Conservation (phyloP, 805 yeast species). For the Danielozyma ontarioensis region DNA sequence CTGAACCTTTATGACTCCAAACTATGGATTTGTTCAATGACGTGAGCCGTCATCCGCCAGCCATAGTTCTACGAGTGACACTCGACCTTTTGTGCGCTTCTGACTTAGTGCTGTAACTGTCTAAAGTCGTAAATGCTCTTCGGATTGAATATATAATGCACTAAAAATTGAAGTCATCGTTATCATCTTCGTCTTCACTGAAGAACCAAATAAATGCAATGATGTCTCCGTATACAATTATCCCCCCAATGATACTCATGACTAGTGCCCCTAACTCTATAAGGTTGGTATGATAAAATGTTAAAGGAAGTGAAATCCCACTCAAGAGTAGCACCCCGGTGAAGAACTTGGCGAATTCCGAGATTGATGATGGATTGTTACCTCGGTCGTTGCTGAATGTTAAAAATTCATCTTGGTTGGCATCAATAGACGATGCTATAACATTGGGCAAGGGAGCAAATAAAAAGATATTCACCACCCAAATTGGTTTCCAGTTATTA, state of each 20-base stretch:
- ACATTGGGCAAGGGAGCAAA: slow-evolving; percentile 43
- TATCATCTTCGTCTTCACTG: slow-evolving; percentile 40
- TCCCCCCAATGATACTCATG: slow-evolving; percentile 42
- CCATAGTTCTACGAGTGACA: neutral
- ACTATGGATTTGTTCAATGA: too few species aligned
- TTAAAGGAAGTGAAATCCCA: slow-evolving; percentile 41
- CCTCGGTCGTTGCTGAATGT: slow-evolving; percentile 39
- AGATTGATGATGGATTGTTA: slow-evolving; percentile 31
- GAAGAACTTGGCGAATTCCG: slow-evolving; percentile 32
- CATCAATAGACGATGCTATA: slow-evolving; percentile 31
- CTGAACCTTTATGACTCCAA: too few species aligned
- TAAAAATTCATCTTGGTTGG: slow-evolving; percentile 36
- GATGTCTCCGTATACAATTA: slow-evolving; percentile 40
- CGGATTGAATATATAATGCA: neutral
- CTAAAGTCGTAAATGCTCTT: neutral
- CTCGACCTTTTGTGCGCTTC: too few species aligned
- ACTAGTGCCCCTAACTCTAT: slow-evolving; percentile 35
- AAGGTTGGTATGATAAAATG: slow-evolving; percentile 32
- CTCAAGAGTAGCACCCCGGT: slow-evolving; percentile 39
- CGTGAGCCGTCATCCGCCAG: too few species aligned
- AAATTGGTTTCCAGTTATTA: slow-evolving; percentile 27
- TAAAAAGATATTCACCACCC: slow-evolving; percentile 40
- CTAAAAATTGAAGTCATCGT: slow-evolving; percentile 41
- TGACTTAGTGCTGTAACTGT: too few species aligned
- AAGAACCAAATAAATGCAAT: slow-evolving; percentile 43